phyloP scores from a whole-genome alignment of 1,284 basidiomycete genomes.

The Ganoderma lingzhi region DNA sequence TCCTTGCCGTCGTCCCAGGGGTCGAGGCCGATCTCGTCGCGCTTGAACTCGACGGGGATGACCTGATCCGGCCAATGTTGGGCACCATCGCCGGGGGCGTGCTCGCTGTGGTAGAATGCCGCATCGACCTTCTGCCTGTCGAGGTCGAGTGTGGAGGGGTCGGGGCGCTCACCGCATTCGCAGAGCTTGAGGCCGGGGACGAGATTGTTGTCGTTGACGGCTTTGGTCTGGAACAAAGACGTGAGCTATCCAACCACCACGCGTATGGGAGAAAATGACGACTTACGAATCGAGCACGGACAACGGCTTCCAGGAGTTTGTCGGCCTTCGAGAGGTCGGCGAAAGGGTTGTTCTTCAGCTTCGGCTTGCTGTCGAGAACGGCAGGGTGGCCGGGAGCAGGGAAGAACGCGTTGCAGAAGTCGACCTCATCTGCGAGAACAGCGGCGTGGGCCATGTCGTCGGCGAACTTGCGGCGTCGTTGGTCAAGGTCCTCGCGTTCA shows the following conservation, averaged over 20 bases:
- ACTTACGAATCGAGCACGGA: background rate
- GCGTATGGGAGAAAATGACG: background rate
- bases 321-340: background rate
- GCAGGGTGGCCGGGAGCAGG: background rate
- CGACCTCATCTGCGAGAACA: background rate
- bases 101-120: background rate
- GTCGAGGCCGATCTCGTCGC: background rate
- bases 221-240: background rate
- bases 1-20: background rate
- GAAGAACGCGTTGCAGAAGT: background rate
- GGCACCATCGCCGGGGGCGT: background rate
- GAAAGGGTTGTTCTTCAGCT: background rate
- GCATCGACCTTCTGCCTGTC: background rate
- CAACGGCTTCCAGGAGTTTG: background rate
- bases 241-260: background rate
- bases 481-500: background rate
- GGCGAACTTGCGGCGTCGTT: background rate
- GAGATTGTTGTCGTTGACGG: slow-evolving; percentile 1
- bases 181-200: background rate
- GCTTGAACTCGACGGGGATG: background rate
- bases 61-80: background rate
- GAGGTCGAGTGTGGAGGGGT: background rate
- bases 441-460: background rate
- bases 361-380: background rate
- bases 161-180: background rate